Base-by-base conservation (phyloP, 352 stramenopile genomes). In the Globisporangium camurandrum region DNA sequence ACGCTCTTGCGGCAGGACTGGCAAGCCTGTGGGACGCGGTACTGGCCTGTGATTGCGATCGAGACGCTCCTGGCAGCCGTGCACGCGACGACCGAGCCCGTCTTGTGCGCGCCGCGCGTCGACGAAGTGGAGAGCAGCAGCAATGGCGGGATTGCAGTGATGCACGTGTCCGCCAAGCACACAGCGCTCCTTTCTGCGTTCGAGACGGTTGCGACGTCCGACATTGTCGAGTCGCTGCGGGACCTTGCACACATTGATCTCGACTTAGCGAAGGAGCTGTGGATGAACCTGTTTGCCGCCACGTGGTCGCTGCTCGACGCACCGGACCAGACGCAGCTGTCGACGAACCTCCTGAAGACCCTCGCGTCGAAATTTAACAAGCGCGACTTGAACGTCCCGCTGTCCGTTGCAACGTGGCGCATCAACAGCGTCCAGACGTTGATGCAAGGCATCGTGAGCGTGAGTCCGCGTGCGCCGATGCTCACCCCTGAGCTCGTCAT, bases 321-420 rank as follows among this genome's bases (percentile, higher is more conserved):
- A n/a, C 51, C 55, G 4, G 74, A 88, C 11, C 77, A 91, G 58
- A 54, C 57, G 1, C 70, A 86, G 14, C 56, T 86, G 37, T 71
- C 75, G 9, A 49, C 71, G 9, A 78, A 79, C 52, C 48, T 95
- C 26, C 59, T 85, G 44, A 91, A 86, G 54, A 75, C 88, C 41
- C 51, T 95, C 10, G 84, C 85, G 40, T 90, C 79, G 27, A 90
- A 90, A 54, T 95, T 92, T 65, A 89, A 93, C 56, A 88, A 90
- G 38, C 80, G 84, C 19, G 81, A 95, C 44, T 58, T 95, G 0
- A 82, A 87, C 34, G 65, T 93, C 20, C 84, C 83, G 33, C 55
- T 89, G 2, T 64, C 61, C 12, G 56, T 56, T 12, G 66, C 64
- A 2, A 71, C 74, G 30, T 64, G 74, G 6, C 74, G 83, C 9